phyloP scores from a whole-genome alignment of 1,284 basidiomycete genomes.

The Irpex lacteus region DNA sequence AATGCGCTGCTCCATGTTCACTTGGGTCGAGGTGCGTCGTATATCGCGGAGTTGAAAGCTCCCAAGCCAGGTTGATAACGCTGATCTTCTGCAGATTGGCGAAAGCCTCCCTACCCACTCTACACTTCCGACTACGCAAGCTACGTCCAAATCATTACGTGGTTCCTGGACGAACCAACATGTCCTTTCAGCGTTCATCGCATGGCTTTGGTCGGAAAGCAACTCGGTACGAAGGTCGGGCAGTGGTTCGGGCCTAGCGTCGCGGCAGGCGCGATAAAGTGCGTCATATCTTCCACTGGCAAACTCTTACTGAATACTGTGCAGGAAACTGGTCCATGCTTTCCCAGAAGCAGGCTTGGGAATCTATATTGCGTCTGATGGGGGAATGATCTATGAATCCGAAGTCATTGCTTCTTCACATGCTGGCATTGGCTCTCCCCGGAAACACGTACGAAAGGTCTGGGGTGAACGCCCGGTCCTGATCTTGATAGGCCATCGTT shows the following conservation, averaged over 20 bases:
- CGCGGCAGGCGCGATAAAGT: constrained; percentile 94
- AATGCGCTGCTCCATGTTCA: constrained; percentile 85
- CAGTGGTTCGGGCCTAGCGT: constrained; percentile 99
- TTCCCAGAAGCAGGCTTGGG: constrained; percentile 83
- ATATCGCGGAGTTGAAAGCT: not conserved
- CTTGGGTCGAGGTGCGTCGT: constrained; percentile 76
- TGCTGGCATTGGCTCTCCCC: constrained; percentile 35
- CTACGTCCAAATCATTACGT: constrained; percentile 88
- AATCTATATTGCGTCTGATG: constrained; percentile 82
- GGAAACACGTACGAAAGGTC: constrained; percentile 28
- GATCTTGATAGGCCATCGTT: constrained; percentile 81
- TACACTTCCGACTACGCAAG: constrained; percentile 61
- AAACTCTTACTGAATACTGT: not conserved
- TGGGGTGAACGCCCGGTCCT: constrained; percentile 90
- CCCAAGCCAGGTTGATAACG: constrained; percentile 5
- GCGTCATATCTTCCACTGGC: constrained; percentile 24
- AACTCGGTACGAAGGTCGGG: constrained; percentile 92
- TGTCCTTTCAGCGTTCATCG: constrained; percentile 95
- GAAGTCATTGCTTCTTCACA: constrained; percentile 85
- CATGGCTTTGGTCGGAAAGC: constrained; percentile 93
- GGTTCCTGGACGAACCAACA: constrained; percentile 93
- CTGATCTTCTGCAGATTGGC: constrained; percentile 64
- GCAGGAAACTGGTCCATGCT: constrained; percentile 71
- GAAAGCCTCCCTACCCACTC: constrained; percentile 62
- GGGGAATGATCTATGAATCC: constrained; percentile 74